Conservation (phyloP, 2,329 filamentous ascomycete species). For the Epichloe sibirici region DNA sequence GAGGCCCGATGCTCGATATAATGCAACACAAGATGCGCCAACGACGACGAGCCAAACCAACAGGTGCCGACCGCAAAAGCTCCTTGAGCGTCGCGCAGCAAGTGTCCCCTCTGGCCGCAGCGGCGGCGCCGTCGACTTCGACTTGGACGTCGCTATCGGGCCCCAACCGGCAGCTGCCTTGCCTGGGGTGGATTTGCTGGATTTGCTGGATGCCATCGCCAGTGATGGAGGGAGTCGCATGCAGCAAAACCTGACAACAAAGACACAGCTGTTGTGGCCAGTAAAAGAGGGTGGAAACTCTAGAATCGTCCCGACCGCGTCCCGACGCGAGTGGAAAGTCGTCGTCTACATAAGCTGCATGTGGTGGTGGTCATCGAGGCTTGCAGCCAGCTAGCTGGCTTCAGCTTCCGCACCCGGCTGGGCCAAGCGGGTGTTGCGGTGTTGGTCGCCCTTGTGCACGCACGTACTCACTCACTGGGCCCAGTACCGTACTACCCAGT, state of each 20-base stretch:
- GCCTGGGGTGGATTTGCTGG: background rate
- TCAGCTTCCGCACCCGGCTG: background rate
- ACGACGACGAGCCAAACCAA: slow-evolving; percentile 7
- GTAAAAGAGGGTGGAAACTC: background rate
- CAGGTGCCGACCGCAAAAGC: slow-evolving; percentile 5
- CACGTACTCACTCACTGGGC: too few relatives aligned
- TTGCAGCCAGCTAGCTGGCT: too few relatives aligned
- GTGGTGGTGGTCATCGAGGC: background rate
- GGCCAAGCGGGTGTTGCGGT: background rate
- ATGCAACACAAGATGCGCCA: slow-evolving; percentile 7
- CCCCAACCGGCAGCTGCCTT: slow-evolving; percentile 1
- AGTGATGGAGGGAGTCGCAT: background rate
- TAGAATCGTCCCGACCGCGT: background rate
- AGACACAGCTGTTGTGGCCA: background rate
- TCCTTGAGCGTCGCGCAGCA: background rate
- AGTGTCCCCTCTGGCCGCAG: background rate
- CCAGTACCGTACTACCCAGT: too few relatives aligned
- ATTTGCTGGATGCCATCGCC: slow-evolving; percentile 6
- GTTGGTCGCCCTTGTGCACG: too few relatives aligned
- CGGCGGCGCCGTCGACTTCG: background rate
- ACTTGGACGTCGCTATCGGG: background rate
- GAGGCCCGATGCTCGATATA: slow-evolving; percentile 9
- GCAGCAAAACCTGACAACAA: background rate
- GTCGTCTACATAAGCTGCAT: background rate
- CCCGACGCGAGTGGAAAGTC: background rate